These are phyloP conservation scores for Pythium monospermum DNA, from an alignment of 352 stramenopile species.

Conservation along the genomic window DNA sequence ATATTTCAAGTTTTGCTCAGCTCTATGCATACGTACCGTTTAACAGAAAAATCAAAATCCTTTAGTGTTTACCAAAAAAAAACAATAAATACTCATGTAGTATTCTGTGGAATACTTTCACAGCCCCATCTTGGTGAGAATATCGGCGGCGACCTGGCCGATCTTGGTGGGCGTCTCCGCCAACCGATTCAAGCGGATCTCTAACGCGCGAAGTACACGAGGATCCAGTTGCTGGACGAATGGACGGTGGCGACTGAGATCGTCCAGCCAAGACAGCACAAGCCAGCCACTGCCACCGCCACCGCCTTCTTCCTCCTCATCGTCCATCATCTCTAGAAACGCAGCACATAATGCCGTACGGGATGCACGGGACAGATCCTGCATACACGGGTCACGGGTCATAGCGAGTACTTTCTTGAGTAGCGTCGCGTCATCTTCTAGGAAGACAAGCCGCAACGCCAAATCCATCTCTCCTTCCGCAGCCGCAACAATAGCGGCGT, in stretches of 20 bases:
- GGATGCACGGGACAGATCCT: conserved; percentile 26
- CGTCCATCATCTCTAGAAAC: conserved; percentile 39
- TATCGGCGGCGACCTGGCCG: conserved; percentile 32
- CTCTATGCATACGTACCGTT: no score
- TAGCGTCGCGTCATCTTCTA: conserved; percentile 45
- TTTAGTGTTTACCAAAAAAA: neutral
- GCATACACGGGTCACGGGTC: conserved; percentile 28
- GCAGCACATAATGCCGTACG: conserved; percentile 48
- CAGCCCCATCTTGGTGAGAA: conserved; percentile 31
- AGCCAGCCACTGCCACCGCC: conserved; percentile 31
- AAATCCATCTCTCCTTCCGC: conserved; percentile 40
- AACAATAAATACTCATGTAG: neutral
- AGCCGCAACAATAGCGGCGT: conserved; percentile 35
- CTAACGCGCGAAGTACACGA: conserved; percentile 30
- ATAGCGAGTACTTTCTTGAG: conserved; percentile 33
- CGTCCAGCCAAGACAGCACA: conserved; percentile 43
- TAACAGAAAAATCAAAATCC: neutral
- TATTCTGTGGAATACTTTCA: conserved; percentile 1
- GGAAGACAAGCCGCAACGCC: conserved; percentile 43
- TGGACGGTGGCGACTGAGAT: conserved; percentile 8
- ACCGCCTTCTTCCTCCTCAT: neutral
- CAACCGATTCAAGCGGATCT: conserved; percentile 26
- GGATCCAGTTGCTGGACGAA: conserved; percentile 30
- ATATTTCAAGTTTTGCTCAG: no score
- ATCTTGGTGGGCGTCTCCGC: conserved; percentile 22